A percentile compares a stretch with the other conserved stretches of the same genome.
These are phyloP conservation scores for Grigorovia yakushimaensis DNA, from an alignment of 805 yeast species.

Conservation along the genomic window DNA sequence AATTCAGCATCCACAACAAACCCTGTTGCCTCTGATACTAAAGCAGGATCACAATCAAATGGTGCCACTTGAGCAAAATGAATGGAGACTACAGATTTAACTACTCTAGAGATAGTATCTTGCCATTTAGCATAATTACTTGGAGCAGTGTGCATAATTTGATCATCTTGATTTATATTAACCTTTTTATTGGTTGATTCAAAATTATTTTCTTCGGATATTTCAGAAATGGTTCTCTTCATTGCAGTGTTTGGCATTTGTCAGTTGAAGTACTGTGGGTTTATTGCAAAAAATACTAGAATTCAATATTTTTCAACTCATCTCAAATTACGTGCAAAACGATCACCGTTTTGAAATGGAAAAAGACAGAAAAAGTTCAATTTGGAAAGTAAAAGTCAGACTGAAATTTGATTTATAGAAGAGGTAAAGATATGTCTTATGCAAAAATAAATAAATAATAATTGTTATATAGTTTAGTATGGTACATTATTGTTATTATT, in stretches of 20 bases:
- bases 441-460: not conserved
- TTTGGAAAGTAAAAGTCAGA: not conserved
- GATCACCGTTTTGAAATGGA: not conserved
- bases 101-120: conserved; percentile 68
- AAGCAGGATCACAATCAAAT: conserved; percentile 76
- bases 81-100: conserved; percentile 77
- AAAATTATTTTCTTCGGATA: conserved; percentile 4
- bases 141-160: not conserved
- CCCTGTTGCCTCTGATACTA: conserved; percentile 89
- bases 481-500: not conserved
- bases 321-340: not conserved
- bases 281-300: not conserved
- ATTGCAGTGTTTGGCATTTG: not conserved
- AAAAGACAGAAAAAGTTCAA: not conserved
- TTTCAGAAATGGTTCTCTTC: conserved; percentile 1
- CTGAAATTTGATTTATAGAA: not conserved
- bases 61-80: conserved; percentile 80
- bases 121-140: conserved; percentile 52
- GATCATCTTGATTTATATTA: not conserved
- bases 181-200: conserved; percentile 1
- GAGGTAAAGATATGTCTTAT: not conserved
- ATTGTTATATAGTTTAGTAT: not conserved
- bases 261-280: not conserved
- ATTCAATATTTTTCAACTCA: not conserved
- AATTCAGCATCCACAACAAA: conserved; percentile 77